A percentile compares a stretch with the other conserved stretches of the same genome.
These are phyloP conservation scores for Rhododendron ovatum DNA, from an alignment of 148 eudicot genomes.

Conservation along the genomic window DNA sequence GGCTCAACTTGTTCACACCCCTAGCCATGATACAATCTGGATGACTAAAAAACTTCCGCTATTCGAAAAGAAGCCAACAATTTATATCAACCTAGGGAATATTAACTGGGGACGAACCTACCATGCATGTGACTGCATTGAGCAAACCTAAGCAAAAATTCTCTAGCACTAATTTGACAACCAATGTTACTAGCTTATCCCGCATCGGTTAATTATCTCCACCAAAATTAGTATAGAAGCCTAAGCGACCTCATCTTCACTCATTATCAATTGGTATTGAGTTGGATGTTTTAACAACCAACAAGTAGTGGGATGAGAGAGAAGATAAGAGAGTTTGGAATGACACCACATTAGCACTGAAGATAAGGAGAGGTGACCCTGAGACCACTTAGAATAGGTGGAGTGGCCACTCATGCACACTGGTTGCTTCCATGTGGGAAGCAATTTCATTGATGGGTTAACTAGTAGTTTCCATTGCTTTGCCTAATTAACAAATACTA, in stretches of 20 bases:
- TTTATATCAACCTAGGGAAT: not conserved
- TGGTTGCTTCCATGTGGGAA: conserved; percentile 24
- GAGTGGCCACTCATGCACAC: conserved; percentile 10
- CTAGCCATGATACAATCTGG: not conserved
- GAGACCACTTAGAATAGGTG: not conserved
- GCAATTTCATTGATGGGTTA: conserved; percentile 17
- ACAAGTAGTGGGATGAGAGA: not conserved
- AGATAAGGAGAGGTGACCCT: not conserved
- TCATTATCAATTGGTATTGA: too few species aligned
- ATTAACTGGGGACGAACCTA: not conserved
- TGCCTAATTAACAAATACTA: not conserved
- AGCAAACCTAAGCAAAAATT: not conserved
- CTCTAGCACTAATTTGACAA: not conserved
- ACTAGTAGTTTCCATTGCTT: not conserved
- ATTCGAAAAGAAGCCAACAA: not conserved
- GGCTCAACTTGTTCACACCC: too few species aligned
- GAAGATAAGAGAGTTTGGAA: not conserved
- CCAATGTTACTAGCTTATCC: not conserved
- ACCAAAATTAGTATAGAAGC: too few species aligned
- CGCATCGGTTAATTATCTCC: not conserved
- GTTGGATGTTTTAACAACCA: not conserved
- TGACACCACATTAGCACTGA: conserved; percentile 1
- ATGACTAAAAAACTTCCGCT: not conserved
- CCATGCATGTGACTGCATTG: not conserved
- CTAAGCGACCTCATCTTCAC: not conserved